phyloP scores from a whole-genome alignment of 2,329 filamentous ascomycete species.

The Cercospora brassicicola region DNA sequence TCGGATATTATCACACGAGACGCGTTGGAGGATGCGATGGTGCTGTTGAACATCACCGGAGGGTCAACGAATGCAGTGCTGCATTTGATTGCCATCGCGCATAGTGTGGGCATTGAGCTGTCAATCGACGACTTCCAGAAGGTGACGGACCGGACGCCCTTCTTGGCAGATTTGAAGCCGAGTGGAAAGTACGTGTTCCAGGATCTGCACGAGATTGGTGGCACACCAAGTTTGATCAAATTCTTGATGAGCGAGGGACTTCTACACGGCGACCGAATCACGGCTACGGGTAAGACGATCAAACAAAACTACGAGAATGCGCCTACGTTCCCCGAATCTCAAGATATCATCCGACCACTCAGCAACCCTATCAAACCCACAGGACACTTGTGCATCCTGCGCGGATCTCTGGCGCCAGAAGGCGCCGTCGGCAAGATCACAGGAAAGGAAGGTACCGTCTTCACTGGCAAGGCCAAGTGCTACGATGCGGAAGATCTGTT shows the following conservation, averaged over 20 bases:
- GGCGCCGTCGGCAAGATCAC: constrained; percentile 75
- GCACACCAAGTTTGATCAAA: constrained; percentile 52
- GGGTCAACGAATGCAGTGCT: constrained; percentile 55
- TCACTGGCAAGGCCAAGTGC: constrained; percentile 68
- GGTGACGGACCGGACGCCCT: constrained; percentile 52
- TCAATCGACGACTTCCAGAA: constrained; percentile 55
- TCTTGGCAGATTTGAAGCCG: constrained; percentile 54
- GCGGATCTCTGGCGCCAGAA: constrained; percentile 67
- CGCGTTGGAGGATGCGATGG: constrained; percentile 55
- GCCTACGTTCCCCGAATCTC: constrained; percentile 65
- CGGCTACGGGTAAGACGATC: constrained; percentile 53
- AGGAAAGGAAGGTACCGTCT: constrained; percentile 68
- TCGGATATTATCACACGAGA: constrained; percentile 52
- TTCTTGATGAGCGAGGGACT: constrained; percentile 53
- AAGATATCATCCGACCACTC: constrained; percentile 68
- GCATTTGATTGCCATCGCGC: constrained; percentile 54
- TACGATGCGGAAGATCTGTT: constrained; percentile 71
- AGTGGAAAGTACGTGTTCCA: constrained; percentile 58
- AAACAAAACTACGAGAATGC: constrained; percentile 55
- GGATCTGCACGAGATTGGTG: constrained; percentile 59
- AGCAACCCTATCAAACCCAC: constrained; percentile 69
- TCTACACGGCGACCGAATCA: constrained; percentile 51
- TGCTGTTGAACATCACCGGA: constrained; percentile 52
- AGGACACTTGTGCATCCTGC: constrained; percentile 72
- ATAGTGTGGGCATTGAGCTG: constrained; percentile 52